A percentile compares a stretch with the other conserved stretches of the same genome.
These are phyloP conservation scores for Solanum verrucosum DNA, from an alignment of 257 asterid species.

Conservation along the genomic window DNA sequence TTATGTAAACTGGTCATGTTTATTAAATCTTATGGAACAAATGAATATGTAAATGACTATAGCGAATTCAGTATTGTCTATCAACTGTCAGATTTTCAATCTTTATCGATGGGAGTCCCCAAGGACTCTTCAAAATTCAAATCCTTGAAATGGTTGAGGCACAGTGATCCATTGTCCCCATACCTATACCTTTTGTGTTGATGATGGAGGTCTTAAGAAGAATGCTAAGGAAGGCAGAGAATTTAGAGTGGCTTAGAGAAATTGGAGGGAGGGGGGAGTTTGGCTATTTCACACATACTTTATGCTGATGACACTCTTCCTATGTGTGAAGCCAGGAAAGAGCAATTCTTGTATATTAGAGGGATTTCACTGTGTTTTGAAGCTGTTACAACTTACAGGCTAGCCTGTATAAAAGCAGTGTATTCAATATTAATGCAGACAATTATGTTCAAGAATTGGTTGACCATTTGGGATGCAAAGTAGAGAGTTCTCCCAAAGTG, in stretches of 20 bases:
- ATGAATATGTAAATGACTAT: not conserved
- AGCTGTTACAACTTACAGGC: not conserved
- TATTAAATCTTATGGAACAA: not conserved
- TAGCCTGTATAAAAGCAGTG: not conserved
- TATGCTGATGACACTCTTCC: not conserved
- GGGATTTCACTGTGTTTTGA: not conserved
- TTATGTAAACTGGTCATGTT: not conserved
- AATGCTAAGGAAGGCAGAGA: not conserved
- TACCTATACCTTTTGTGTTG: not conserved
- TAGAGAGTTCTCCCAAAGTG: not conserved
- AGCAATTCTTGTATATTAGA: not conserved
- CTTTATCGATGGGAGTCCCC: not conserved
- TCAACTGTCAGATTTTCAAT: not conserved
- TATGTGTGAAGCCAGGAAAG: not conserved
- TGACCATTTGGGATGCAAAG: not conserved
- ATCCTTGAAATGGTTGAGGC: not conserved
- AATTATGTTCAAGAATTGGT: not conserved
- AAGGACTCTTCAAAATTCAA: not conserved
- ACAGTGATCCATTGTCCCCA: not conserved
- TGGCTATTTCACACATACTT: not conserved
- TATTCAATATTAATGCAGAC: not conserved
- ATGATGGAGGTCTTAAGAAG: not conserved
- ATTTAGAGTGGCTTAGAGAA: not conserved
- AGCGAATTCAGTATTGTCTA: not conserved
- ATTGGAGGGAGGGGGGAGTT: not conserved